Evolutionary conservation across 257 asterid genomes (phyloP).

Genomic region (Capsicum baccatum): DNA sequence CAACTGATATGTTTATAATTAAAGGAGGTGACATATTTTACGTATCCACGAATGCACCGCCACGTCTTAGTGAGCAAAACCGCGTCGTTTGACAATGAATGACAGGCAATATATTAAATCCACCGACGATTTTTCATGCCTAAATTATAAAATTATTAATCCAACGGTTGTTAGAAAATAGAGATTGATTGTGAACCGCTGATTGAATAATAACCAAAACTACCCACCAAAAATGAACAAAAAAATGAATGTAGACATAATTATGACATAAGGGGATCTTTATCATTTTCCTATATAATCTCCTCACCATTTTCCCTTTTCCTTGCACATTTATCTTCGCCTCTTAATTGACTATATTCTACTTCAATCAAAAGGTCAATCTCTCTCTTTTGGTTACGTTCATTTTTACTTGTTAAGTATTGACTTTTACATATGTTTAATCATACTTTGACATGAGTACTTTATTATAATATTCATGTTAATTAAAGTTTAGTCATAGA

Average conservation of each 20-base stretch:
- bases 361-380: neutral
- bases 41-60: neutral
- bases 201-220: neutral
- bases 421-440: too few relatives aligned
- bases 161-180: neutral
- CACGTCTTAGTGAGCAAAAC: neutral
- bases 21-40: neutral
- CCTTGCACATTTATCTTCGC: neutral
- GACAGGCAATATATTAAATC: neutral
- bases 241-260: conserved; percentile 21
- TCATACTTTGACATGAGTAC: too few relatives aligned
- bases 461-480: too few relatives aligned
- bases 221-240: neutral
- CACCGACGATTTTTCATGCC: conserved; percentile 1
- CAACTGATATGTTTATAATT: too few relatives aligned
- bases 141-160: neutral
- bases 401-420: too few relatives aligned
- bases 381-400: neutral
- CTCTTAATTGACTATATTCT: neutral
- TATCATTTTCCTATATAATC: neutral
- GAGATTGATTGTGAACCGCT: neutral
- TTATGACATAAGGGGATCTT: neutral
- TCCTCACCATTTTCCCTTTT: neutral
- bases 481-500: too few relatives aligned
- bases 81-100: neutral